These are phyloP conservation scores for Gnomoniopsis sp. DNA, from an alignment of 2,329 filamentous ascomycete genomes.

Conservation along the genomic window DNA sequence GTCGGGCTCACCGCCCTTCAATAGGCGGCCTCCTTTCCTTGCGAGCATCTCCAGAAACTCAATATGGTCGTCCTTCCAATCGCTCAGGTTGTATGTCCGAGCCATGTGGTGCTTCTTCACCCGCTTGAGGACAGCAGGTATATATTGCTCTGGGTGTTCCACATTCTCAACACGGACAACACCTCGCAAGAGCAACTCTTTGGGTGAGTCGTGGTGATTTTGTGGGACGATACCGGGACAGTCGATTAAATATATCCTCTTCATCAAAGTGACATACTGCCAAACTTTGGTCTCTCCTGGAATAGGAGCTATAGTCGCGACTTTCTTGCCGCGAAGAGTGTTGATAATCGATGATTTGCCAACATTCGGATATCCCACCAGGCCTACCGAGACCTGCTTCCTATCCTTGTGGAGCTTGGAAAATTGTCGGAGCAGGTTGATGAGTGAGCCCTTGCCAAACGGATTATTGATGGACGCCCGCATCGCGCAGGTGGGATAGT, in stretches of 20 bases:
- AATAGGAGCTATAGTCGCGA: slow-evolving; percentile 89
- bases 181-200: slow-evolving; percentile 85
- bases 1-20: slow-evolving; percentile 93
- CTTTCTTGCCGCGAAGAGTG: slow-evolving; percentile 89
- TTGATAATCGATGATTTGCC: slow-evolving; percentile 98
- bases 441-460: slow-evolving; percentile 93
- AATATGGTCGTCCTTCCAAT: slow-evolving; percentile 70
- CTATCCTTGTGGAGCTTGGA: slow-evolving; percentile 82
- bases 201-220: slow-evolving; percentile 75
- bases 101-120: slow-evolving; percentile 88
- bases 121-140: slow-evolving; percentile 73
- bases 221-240: slow-evolving; percentile 96
- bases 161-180: slow-evolving; percentile 95
- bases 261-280: slow-evolving; percentile 83
- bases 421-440: slow-evolving; percentile 89
- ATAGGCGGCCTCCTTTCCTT: slow-evolving; percentile 77
- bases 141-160: slow-evolving; percentile 94
- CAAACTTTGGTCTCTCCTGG: slow-evolving; percentile 97
- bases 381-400: slow-evolving; percentile 91
- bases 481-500: slow-evolving; percentile 92
- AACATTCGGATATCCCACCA: slow-evolving; percentile 84
- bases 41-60: slow-evolving; percentile 86
- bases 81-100: slow-evolving; percentile 84
- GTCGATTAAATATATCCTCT: slow-evolving; percentile 87
- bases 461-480: slow-evolving; percentile 93